Evolutionary conservation across 345 rosid genomes (phyloP).

Genomic region (Rhizophora apiculata): DNA sequence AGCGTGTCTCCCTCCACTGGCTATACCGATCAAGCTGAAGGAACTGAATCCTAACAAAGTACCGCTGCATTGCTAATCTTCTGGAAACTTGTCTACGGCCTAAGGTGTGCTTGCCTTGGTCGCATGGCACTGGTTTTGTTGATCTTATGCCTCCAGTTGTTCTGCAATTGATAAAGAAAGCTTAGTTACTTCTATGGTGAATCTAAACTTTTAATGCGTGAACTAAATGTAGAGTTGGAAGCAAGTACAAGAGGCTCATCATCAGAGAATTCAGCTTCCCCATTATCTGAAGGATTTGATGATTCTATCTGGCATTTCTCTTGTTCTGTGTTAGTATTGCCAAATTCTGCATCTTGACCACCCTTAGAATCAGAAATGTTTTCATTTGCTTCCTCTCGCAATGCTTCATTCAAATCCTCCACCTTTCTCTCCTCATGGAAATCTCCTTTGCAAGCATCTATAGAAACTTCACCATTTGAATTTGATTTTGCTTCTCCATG

Average conservation of each 20-base stretch:
- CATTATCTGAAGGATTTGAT: conserved; percentile 1
- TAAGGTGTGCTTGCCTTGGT: conserved; percentile 26
- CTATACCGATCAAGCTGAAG: no score
- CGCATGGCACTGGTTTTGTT: conserved; percentile 45
- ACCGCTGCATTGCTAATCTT: conserved; percentile 8
- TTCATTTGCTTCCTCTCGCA: conserved; percentile 35
- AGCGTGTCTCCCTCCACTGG: conserved; percentile 10
- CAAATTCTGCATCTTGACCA: conserved; percentile 32
- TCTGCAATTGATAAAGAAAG: conserved; percentile 46
- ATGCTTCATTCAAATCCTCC: conserved; percentile 7
- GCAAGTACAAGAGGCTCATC: conserved; percentile 86
- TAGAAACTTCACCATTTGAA: conserved; percentile 35
- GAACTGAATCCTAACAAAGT: conserved; percentile 13
- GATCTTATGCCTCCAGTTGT: conserved; percentile 62
- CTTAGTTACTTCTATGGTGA: background rate
- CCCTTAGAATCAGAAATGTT: conserved; percentile 41
- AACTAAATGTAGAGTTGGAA: conserved; percentile 16
- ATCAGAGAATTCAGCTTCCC: conserved; percentile 60
- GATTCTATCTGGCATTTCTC: conserved; percentile 22
- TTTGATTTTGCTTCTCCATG: conserved; percentile 44
- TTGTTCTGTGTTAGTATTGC: conserved; percentile 22
- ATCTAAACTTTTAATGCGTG: background rate
- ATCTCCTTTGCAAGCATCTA: conserved; percentile 29
- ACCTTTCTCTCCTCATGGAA: conserved; percentile 32
- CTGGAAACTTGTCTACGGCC: background rate